A percentile compares a stretch with the other conserved stretches of the same genome.
Evolutionary conservation across 2,329 filamentous ascomycete genomes (phyloP).

Genomic region (Sarocladiaceae sp.): DNA sequence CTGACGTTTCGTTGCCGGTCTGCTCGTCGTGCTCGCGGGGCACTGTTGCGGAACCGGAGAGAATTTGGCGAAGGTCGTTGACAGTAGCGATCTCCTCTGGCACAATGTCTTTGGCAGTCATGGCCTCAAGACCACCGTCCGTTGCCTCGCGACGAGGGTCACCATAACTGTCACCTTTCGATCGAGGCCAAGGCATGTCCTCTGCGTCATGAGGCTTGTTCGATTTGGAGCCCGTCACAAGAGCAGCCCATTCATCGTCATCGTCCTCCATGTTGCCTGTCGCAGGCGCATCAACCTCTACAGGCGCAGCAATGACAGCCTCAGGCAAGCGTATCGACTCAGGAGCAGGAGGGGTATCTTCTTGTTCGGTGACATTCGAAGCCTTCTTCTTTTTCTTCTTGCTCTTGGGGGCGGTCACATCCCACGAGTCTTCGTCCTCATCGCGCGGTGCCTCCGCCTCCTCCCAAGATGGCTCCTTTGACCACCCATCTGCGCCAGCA

Average conservation of each 20-base stretch:
- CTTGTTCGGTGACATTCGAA: conserved; percentile 13
- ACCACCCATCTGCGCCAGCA: neutral
- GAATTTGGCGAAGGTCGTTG: neutral
- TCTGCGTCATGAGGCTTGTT: neutral
- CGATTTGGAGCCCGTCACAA: neutral
- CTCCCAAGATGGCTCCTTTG: conserved; percentile 4
- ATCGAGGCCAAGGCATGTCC: neutral
- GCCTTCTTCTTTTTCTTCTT: conserved; percentile 27
- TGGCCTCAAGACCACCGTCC: neutral
- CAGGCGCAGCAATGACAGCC: neutral
- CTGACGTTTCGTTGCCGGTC: neutral
- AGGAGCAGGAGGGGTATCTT: conserved; percentile 10
- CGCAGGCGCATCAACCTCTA: neutral
- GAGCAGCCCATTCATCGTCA: conserved; percentile 9
- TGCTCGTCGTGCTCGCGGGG: neutral
- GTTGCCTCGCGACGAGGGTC: neutral
- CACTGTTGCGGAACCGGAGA: neutral
- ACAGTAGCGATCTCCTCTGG: neutral
- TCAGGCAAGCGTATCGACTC: neutral
- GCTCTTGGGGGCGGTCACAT: conserved; percentile 20
- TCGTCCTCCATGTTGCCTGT: neutral
- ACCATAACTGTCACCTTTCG: neutral
- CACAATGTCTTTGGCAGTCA: neutral
- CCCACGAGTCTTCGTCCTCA: conserved; percentile 11
- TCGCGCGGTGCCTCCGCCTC: neutral